Conservation (phyloP, 2,329 filamentous ascomycete species). For the Botrytis pseudocinerea region DNA sequence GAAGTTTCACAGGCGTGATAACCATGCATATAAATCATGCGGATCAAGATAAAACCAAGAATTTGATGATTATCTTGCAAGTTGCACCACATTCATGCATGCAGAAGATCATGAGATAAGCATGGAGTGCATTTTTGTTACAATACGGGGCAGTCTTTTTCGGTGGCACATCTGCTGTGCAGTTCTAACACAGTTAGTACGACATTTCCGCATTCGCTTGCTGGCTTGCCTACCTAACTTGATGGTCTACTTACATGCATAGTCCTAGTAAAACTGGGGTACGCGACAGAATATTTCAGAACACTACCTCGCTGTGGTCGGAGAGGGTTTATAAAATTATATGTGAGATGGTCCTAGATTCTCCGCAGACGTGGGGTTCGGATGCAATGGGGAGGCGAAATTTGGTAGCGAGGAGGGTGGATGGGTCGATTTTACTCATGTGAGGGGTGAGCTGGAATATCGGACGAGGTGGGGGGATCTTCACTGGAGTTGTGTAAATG, state of each 20-base stretch:
- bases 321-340: background rate
- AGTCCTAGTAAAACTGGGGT: background rate
- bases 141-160: background rate
- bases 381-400: background rate
- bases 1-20: background rate
- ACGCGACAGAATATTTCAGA: background rate
- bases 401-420: slow-evolving; percentile 5
- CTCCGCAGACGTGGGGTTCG: background rate
- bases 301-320: background rate
- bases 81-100: background rate
- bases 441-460: background rate
- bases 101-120: slow-evolving; percentile 5
- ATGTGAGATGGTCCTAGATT: background rate
- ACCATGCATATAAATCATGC: slow-evolving; percentile 1
- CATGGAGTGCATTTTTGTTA: background rate
- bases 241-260: background rate
- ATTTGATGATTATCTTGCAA: background rate
- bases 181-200: slow-evolving; percentile 12
- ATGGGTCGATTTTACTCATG: background rate
- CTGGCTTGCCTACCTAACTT: background rate
- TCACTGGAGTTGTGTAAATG: background rate
- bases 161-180: slow-evolving; percentile 9
- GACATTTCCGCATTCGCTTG: slow-evolving; percentile 11
- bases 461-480: background rate
- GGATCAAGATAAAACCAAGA: background rate